phyloP scores from a whole-genome alignment of 129 eudicot species.

The Flaveria trinervia region DNA sequence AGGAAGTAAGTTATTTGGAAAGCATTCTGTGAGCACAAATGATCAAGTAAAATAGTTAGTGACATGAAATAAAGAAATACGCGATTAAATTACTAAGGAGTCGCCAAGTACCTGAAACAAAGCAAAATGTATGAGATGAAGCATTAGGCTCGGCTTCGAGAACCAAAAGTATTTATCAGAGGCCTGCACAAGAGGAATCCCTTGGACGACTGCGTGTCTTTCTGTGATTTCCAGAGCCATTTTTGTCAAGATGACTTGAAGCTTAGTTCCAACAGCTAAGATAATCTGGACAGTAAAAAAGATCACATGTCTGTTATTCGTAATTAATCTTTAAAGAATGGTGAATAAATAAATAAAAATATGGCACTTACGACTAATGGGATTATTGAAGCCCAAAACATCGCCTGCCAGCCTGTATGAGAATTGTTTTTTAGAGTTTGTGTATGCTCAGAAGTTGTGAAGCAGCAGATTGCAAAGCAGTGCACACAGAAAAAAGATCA shows the following conservation, averaged over 20 bases:
- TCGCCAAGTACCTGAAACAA: conserved; percentile 70
- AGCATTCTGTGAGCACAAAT: conserved; percentile 71
- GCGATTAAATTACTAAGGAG: not conserved
- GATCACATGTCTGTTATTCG: not conserved
- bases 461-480: too few species aligned
- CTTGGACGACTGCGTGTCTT: conserved; percentile 83
- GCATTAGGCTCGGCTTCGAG: conserved; percentile 65
- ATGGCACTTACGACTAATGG: conserved; percentile 63
- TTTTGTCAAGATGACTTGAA: conserved; percentile 69
- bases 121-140: conserved; percentile 76
- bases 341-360: not conserved
- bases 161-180: conserved; percentile 89
- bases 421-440: not conserved
- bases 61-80: conserved; percentile 11
- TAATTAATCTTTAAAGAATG: not conserved
- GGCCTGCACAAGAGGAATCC: conserved; percentile 91
- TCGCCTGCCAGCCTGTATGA: conserved; percentile 71
- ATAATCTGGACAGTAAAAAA: conserved; percentile 48
- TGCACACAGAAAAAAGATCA: not conserved
- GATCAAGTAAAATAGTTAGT: conserved; percentile 18
- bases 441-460: not conserved
- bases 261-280: conserved; percentile 85
- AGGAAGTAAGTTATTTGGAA: conserved; percentile 85
- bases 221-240: conserved; percentile 92
- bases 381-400: conserved; percentile 89